These are phyloP conservation scores for Hirsutella rhossiliensis DNA, from an alignment of 2,329 filamentous ascomycete species.

Conservation along the genomic window DNA sequence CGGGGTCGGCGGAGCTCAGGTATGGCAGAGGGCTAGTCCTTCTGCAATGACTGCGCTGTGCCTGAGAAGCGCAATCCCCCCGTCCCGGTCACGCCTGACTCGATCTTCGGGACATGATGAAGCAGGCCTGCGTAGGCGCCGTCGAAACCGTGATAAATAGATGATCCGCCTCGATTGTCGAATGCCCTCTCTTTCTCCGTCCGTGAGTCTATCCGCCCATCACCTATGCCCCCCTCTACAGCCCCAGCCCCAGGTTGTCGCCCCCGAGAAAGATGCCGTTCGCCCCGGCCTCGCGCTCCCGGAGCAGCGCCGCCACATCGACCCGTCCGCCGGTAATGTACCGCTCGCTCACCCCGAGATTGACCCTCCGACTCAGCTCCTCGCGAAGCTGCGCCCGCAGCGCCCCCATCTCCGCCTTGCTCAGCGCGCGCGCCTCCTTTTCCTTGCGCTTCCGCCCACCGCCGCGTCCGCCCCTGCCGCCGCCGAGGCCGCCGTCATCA, in stretches of 20 bases:
- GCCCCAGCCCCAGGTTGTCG: conserved; percentile 25
- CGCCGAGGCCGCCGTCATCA: conserved; percentile 58
- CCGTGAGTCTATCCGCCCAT: not conserved
- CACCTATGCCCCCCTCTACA: conserved; percentile 6
- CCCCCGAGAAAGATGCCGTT: conserved; percentile 23
- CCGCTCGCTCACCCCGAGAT: conserved; percentile 75
- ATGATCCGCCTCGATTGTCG: too few relatives aligned
- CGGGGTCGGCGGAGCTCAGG: too few relatives aligned
- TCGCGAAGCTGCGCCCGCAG: conserved; percentile 61
- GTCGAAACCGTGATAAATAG: too few relatives aligned
- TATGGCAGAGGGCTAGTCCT: too few relatives aligned
- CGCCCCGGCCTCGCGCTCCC: conserved; percentile 39
- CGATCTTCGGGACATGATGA: too few relatives aligned
- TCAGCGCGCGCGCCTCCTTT: conserved; percentile 52
- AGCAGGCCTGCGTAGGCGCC: too few relatives aligned
- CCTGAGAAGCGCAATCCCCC: too few relatives aligned
- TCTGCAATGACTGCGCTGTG: too few relatives aligned
- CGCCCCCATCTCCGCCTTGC: conserved; percentile 60
- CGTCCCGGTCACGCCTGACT: too few relatives aligned
- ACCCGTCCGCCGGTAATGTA: conserved; percentile 78
- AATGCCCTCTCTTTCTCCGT: not conserved
- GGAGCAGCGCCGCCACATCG: conserved; percentile 63
- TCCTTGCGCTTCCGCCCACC: conserved; percentile 64
- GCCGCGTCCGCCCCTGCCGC: conserved; percentile 53
- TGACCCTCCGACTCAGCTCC: conserved; percentile 61